These are phyloP conservation scores for Trametes maxima DNA, from an alignment of 768 basidiomycete genomes.

Conservation along the genomic window DNA sequence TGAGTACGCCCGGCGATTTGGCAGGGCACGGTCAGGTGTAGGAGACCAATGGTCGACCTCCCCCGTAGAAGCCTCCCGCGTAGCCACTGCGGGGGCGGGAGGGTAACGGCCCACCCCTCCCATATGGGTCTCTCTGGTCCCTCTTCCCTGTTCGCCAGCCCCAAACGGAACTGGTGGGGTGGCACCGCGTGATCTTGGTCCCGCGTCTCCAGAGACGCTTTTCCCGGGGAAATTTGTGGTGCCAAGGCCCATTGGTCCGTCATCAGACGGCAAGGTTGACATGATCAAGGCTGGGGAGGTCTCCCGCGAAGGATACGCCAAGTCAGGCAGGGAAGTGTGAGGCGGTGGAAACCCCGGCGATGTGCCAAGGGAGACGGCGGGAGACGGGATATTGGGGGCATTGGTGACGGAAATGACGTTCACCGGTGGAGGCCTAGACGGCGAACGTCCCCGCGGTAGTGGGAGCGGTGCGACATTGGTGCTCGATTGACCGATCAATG, in stretches of 20 bases:
- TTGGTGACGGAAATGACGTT: no score
- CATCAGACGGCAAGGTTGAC: neutral
- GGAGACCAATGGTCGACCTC: constrained; percentile 8
- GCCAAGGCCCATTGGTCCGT: neutral
- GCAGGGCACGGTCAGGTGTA: neutral
- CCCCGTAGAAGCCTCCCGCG: neutral
- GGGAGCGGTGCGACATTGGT: neutral
- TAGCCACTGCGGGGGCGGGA: neutral
- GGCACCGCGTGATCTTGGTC: neutral
- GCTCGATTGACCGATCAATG: no score
- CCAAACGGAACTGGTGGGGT: neutral
- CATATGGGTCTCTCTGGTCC: neutral
- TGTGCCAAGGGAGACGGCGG: neutral
- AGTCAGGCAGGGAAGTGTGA: neutral
- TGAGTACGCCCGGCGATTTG: neutral
- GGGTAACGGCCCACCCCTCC: neutral
- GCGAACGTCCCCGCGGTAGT: neutral
- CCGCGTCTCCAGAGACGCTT: neutral
- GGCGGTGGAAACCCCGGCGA: neutral
- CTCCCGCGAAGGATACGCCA: constrained; percentile 10
- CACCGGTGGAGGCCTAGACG: neutral
- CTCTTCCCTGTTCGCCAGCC: neutral
- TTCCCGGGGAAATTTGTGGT: neutral
- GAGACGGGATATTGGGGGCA: neutral
- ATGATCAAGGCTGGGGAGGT: neutral